phyloP scores from a whole-genome alignment of 164 flowering plant species.

The Platanus orientalis region DNA sequence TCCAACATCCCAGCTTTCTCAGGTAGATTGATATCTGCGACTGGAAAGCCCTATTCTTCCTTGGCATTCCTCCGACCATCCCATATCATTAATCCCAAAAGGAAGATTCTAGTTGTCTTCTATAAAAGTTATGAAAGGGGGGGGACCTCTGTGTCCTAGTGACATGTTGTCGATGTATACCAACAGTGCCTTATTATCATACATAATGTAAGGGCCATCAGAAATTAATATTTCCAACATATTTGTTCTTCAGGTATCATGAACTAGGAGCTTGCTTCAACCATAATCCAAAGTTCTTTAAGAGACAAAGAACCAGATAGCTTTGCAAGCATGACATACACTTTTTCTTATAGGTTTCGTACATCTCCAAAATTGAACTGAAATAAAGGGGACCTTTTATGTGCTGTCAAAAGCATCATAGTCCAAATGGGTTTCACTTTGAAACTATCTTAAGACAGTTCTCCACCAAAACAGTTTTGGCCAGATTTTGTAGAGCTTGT shows the following conservation, averaged over 20 bases:
- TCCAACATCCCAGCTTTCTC: neutral
- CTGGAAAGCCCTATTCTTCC: neutral
- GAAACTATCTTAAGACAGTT: neutral
- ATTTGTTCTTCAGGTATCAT: no score
- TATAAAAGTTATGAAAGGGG: no score
- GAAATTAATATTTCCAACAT: no score
- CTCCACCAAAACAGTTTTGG: no score
- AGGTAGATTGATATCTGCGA: neutral
- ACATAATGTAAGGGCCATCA: no score
- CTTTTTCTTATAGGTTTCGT: neutral
- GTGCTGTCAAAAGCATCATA: neutral
- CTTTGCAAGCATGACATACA: neutral
- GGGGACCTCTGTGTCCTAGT: neutral
- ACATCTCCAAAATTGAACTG: no score
- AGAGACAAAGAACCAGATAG: neutral
- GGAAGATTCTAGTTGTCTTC: neutral
- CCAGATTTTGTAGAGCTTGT: constrained; percentile 1
- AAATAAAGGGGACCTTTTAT: neutral
- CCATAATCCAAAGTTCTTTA: neutral
- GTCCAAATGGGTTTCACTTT: neutral
- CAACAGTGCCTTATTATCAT: no score
- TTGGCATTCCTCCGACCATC: neutral
- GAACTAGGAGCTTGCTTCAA: neutral
- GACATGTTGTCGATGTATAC: no score
- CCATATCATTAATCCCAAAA: no score